A percentile compares a stretch with the other conserved stretches of the same genome.
Conservation (phyloP, 345 rosid species). For the Euphorbia peplus region DNA sequence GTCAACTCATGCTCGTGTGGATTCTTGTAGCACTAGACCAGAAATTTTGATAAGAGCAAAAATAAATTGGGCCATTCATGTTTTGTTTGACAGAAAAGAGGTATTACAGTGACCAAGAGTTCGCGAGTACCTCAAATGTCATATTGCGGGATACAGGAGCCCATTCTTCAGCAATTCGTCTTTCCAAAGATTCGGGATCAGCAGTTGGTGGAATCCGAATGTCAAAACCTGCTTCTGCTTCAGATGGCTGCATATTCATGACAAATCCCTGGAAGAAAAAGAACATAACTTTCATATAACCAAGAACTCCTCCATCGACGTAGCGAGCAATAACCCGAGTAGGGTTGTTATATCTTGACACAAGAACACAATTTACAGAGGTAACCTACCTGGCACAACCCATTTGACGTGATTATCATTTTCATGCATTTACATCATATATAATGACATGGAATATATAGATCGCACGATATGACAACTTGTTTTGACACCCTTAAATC, state of each 20-base stretch:
- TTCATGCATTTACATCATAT: too few relatives aligned
- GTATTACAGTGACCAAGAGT: not conserved
- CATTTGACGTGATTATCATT: too few relatives aligned
- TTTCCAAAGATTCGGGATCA: conserved; percentile 68
- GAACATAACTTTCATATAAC: conserved; percentile 2
- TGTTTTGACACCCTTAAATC: too few relatives aligned
- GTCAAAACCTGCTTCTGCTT: conserved; percentile 97
- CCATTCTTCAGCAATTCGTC: conserved; percentile 91
- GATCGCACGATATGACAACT: too few relatives aligned
- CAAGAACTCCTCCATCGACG: not conserved
- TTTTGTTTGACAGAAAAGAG: not conserved
- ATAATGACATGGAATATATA: too few relatives aligned
- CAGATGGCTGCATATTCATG: conserved; percentile 97
- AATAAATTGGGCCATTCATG: not conserved
- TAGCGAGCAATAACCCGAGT: not conserved
- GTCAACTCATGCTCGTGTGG: not conserved
- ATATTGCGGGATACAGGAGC: conserved; percentile 88
- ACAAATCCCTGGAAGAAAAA: conserved; percentile 65
- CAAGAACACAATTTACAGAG: too few relatives aligned
- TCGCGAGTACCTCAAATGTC: conserved; percentile 66
- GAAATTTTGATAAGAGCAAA: not conserved
- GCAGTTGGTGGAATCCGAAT: conserved; percentile 75
- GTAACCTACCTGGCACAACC: too few relatives aligned
- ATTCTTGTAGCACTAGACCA: not conserved
- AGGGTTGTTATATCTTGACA: too few relatives aligned